A percentile compares a stretch with the other conserved stretches of the same genome.
Conservation (phyloP, 148 eudicot species). For the Rhododendron ovatum region DNA sequence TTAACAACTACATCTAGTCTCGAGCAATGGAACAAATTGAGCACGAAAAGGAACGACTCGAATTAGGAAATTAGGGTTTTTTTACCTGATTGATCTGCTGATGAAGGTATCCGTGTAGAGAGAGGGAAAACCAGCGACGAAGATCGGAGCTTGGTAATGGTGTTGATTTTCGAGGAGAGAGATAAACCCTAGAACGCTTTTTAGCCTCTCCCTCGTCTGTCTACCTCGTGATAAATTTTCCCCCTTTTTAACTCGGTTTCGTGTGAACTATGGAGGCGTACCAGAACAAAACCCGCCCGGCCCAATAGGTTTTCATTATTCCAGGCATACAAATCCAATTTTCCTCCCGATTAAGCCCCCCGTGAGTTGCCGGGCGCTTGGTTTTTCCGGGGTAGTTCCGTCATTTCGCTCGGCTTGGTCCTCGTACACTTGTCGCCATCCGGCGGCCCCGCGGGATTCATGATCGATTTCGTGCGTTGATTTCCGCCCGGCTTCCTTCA, state of each 20-base stretch:
- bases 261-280: background rate
- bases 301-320: background rate
- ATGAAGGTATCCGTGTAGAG: background rate
- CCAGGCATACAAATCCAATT: too few relatives aligned
- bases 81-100: background rate
- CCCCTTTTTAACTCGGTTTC: background rate
- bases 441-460: too few relatives aligned
- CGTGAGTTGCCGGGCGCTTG: too few relatives aligned
- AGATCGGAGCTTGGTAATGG: background rate
- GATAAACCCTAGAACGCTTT: slow-evolving; percentile 11
- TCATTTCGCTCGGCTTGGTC: too few relatives aligned
- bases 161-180: background rate
- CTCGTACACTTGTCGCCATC: too few relatives aligned
- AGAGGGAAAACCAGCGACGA: background rate
- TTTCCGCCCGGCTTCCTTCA: too few relatives aligned
- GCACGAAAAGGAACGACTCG: background rate
- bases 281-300: background rate
- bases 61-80: too few relatives aligned
- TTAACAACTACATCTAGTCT: background rate
- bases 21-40: background rate
- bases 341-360: too few relatives aligned
- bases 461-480: too few relatives aligned
- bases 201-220: background rate
- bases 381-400: too few relatives aligned
- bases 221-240: background rate